Base-by-base conservation (phyloP, 805 yeast species). In the Ogataea glucozyma region DNA sequence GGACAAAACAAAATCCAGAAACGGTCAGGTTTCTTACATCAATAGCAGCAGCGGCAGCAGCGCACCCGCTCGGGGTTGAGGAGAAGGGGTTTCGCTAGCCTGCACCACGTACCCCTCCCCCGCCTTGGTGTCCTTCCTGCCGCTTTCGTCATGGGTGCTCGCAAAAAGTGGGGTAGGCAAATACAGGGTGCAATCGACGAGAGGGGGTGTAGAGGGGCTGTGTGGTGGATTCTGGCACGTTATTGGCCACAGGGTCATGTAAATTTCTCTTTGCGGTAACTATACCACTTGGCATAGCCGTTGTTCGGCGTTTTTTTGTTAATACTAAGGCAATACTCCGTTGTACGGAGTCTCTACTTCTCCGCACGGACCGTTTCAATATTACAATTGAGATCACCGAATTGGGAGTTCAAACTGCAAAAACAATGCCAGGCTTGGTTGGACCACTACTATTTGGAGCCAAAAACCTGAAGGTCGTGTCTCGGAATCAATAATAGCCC, bases 351-450 rank as follows among this genome's bases (percentile, higher is more conserved):
- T 33, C 11, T 22, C 6, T 5, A 12, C 24, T 34, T 14, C 29
- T 20, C 38, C 38, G 38, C 38, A 23, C 29, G 14, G 10, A 34
- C 19, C 38, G 38, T 34, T 34, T 34, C 38, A 34, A 23, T 13
- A 20, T 8, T 14, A 33, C 26, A 27, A 26, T 26, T 12, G n/a
- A 26, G 29, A 12, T 26, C 13, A 7, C n/a, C 9, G 29, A 26
- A 26, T 9, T 12, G 8, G 13, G 13, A 26, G 14, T 26, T 10
- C 26, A 12, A 32, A 20, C 36, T 13, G 31, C 16, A 14, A 11
- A 16, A 27, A 27, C 31, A 27, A 27, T 27, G 19, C 7, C 18
- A 6, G 17, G 9, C 16, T 31, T 17, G 33, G 14, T 11, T 8
- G 7, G 3, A 8, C 4, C 26, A 32, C 36, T 9, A 37, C 36